Conservation (phyloP, 768 basidiomycete species). For the Boletus reticulatus region DNA sequence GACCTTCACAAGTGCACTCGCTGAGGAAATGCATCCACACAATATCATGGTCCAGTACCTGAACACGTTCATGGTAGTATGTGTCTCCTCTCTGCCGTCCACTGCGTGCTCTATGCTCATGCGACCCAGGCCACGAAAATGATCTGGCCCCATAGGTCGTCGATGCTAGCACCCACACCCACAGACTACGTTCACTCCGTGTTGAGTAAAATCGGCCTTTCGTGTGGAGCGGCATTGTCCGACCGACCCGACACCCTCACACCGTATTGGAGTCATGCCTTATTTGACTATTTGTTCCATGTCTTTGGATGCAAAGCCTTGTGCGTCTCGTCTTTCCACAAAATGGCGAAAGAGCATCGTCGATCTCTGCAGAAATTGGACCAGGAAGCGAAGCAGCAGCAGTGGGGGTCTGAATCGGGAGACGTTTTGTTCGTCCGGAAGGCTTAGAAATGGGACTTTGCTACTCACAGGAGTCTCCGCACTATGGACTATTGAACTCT, state of each 20-base stretch:
- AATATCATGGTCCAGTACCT: constrained; percentile 80
- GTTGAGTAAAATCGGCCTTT: constrained; percentile 69
- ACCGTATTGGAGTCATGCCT: constrained; percentile 87
- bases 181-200: constrained; percentile 72
- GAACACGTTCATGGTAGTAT: constrained; percentile 93
- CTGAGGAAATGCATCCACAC: constrained; percentile 72
- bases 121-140: constrained; percentile 77
- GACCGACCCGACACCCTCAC: constrained; percentile 74
- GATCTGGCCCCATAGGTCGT: constrained; percentile 82
- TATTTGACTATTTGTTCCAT: constrained; percentile 67
- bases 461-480: too few relatives aligned
- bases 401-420: constrained; percentile 29
- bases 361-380: constrained; percentile 61
- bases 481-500: too few relatives aligned
- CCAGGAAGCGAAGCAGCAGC: constrained; percentile 50
- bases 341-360: constrained; percentile 67
- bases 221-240: constrained; percentile 76
- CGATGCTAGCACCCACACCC: constrained; percentile 70
- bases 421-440: too few relatives aligned
- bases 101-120: background rate
- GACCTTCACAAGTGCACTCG: constrained; percentile 83
- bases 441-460: too few relatives aligned
- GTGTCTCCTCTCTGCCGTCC: constrained; percentile 28
- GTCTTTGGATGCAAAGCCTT: constrained; percentile 49
- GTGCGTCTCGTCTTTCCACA: constrained; percentile 62